Percentiles rank a stretch among this genome's conserved stretches.
These are phyloP conservation scores for Cladophialophora psammophila DNA, from an alignment of 2,329 filamentous ascomycete species.

Conservation along the genomic window DNA sequence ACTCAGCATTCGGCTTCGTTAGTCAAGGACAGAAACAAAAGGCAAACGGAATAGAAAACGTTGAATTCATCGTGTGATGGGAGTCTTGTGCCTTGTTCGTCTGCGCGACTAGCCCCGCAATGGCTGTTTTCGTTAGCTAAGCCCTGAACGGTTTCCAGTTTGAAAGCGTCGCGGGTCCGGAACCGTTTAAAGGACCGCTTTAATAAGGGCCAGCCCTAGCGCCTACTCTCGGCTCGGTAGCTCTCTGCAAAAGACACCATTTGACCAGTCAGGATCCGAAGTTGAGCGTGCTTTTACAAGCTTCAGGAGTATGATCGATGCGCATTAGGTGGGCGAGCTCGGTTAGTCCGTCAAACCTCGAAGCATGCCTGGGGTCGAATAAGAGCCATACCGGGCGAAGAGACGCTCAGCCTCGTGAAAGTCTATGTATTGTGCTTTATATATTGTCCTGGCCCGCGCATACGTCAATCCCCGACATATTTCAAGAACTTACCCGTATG, in stretches of 20 bases:
- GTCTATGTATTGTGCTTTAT: not conserved
- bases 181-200: not conserved
- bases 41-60: not conserved
- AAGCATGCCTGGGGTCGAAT: not conserved
- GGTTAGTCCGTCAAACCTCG: not conserved
- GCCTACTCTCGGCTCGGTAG: not conserved
- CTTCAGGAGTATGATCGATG: not conserved
- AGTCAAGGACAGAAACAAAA: not conserved
- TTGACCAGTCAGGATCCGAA: not conserved
- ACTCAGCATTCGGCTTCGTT: not conserved
- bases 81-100: conserved; percentile 1
- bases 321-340: not conserved
- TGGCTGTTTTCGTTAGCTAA: not conserved
- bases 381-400: not conserved
- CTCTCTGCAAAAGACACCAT: not conserved
- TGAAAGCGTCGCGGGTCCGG: conserved; percentile 5
- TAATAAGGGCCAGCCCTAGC: not conserved
- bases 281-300: not conserved
- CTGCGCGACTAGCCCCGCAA: not conserved
- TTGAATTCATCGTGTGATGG: not conserved
- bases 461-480: not conserved
- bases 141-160: not conserved
- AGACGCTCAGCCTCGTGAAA: not conserved
- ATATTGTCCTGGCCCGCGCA: not conserved
- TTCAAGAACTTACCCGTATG: conserved; percentile 29